phyloP scores from a whole-genome alignment of 768 basidiomycete species.

The Phlebiopsis flavidoalba region DNA sequence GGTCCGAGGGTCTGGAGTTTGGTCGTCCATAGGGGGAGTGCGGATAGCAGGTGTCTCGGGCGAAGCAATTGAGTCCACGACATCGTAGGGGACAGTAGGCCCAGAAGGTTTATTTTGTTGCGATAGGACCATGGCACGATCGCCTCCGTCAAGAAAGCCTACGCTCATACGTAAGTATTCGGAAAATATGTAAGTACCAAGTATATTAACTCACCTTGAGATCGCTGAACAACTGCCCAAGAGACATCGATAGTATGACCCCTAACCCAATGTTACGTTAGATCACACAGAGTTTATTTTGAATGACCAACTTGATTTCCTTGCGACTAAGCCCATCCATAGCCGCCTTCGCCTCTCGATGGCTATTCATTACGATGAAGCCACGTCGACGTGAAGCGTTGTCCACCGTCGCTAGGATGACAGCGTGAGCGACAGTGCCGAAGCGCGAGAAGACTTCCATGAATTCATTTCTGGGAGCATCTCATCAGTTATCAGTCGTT shows the following conservation, averaged over 20 bases:
- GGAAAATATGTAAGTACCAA: not conserved
- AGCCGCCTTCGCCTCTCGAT: constrained; percentile 65
- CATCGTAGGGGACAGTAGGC: constrained; percentile 25
- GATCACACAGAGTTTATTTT: not conserved
- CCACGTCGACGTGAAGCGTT: constrained; percentile 80
- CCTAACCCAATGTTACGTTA: constrained; percentile 29
- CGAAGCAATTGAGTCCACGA: constrained; percentile 22
- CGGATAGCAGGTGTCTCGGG: constrained; percentile 14
- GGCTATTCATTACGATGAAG: constrained; percentile 74
- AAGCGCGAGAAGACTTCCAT: constrained; percentile 54
- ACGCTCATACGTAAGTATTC: not conserved
- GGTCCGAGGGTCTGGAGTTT: not conserved
- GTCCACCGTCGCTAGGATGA: constrained; percentile 80
- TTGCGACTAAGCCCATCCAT: constrained; percentile 65
- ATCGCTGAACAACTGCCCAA: constrained; percentile 86
- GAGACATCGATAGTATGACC: constrained; percentile 77
- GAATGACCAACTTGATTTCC: constrained; percentile 50
- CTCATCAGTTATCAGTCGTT: not conserved
- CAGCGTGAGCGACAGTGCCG: constrained; percentile 69
- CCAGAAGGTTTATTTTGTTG: constrained; percentile 26
- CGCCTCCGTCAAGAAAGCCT: constrained; percentile 82
- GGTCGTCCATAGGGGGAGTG: constrained; percentile 13
- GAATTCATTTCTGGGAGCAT: constrained; percentile 45
- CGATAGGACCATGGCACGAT: constrained; percentile 62
- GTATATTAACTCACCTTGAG: constrained; percentile 48